Base-by-base conservation (phyloP, 192 early-diverging fungal species). In the Spizellomyces punctatus region DNA sequence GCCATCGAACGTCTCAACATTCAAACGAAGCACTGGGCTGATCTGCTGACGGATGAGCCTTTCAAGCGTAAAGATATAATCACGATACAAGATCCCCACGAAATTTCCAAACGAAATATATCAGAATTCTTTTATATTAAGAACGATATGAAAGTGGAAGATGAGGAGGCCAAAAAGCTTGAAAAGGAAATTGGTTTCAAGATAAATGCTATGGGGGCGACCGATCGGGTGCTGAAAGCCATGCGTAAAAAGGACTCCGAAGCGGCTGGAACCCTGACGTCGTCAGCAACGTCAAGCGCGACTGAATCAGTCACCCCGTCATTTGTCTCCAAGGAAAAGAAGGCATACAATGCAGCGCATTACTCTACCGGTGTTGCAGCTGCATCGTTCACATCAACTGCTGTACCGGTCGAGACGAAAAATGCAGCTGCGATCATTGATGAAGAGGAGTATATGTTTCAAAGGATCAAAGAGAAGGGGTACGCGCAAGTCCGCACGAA, bases 401-500 rank as follows among this genome's bases (percentile, higher is more conserved):
- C 93, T 0, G 80, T 94, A 45, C 82, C 84, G 6, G 89, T 90
- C 7, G 82, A 88, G 10, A 93, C 93, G 0, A 72, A 77, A 9
- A 91, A 93, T 66, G 89, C 91, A 66, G 74, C 85, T 8, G 90
- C 89, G 0, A 57, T 90, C 36, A 69, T 95, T 52, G 82, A 84
- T 41, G 89, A 94, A 60, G 94, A 95, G 58, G 95, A 96, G 72
- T 95, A 90, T 77, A 91, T 98, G 91, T 92, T 93, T 72, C 86
- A 85, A 43, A 79, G 88, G 21, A 90, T 99, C 12, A 78, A 93
- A 66, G 79, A 79, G 17, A 95, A 93, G 66, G 95, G 89, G 5
- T 91, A 91, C 63, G 92, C 81, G 27, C 84, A 83, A 21, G 85
- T 99, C 12, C 66, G 83, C 21, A 99, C 96, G 44, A 95, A 89